Conservation (phyloP, 371 early-diverging fungal species). For the Cokeromyces recurvatus region DNA sequence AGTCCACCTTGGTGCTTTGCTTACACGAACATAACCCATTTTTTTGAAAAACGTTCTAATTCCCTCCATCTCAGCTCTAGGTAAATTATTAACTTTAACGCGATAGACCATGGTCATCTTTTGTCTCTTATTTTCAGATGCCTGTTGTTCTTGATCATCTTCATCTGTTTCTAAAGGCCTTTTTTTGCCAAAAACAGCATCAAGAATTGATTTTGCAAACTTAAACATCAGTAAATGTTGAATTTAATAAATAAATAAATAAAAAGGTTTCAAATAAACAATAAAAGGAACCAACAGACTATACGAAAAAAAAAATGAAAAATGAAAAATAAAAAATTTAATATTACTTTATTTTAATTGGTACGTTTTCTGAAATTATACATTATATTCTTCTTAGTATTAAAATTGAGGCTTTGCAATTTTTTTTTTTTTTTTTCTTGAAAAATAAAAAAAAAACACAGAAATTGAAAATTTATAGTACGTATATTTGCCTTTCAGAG, state of each 20-base stretch:
- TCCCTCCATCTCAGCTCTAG: slow-evolving; percentile 16
- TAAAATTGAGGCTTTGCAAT: too few relatives aligned
- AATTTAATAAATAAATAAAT: not conserved
- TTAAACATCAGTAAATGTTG: slow-evolving; percentile 11
- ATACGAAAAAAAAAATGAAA: too few relatives aligned
- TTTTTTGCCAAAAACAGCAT: slow-evolving; percentile 14
- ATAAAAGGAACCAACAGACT: not conserved
- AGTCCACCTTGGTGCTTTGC: slow-evolving; percentile 46
- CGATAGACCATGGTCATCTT: slow-evolving; percentile 18
- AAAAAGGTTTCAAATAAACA: not conserved
- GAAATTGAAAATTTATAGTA: too few relatives aligned
- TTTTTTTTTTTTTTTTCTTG: too few relatives aligned
- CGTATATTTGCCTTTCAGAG: too few relatives aligned
- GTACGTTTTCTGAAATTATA: too few relatives aligned
- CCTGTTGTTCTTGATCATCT: slow-evolving; percentile 4
- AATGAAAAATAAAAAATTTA: too few relatives aligned
- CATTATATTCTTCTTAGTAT: too few relatives aligned
- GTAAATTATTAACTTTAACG: slow-evolving; percentile 35
- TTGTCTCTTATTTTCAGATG: slow-evolving; percentile 7
- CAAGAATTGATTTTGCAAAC: slow-evolving; percentile 17
- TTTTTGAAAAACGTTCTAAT: slow-evolving; percentile 25
- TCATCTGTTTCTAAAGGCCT: slow-evolving; percentile 9
- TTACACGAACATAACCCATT: slow-evolving; percentile 25
- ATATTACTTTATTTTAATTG: too few relatives aligned
- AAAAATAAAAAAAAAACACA: too few relatives aligned